Evolutionary conservation across 257 asterid species (phyloP).

Genomic region (Rehmannia glutinosa): DNA sequence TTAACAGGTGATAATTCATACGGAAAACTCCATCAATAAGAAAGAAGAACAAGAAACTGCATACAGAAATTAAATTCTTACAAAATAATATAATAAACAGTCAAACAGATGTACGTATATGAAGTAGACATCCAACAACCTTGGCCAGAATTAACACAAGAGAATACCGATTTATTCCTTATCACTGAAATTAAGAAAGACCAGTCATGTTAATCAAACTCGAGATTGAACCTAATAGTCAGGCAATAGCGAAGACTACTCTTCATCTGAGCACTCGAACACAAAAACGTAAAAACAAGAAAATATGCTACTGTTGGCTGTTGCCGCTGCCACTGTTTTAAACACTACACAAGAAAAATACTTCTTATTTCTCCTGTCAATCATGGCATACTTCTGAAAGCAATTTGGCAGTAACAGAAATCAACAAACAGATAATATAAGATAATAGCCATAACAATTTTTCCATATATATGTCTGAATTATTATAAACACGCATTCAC

Average conservation of each 20-base stretch:
- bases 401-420: background rate
- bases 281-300: too few relatives aligned
- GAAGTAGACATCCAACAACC: too few relatives aligned
- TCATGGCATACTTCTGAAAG: background rate
- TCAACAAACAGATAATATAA: background rate
- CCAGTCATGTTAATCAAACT: slow-evolving; percentile 1
- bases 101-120: too few relatives aligned
- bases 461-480: too few relatives aligned
- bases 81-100: too few relatives aligned
- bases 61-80: background rate
- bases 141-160: background rate
- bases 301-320: too few relatives aligned
- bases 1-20: background rate
- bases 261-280: background rate
- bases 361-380: background rate
- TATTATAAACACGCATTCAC: background rate
- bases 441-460: too few relatives aligned
- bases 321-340: too few relatives aligned
- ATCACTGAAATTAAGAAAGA: background rate
- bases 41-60: background rate
- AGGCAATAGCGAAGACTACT: background rate
- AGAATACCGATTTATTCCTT: too few relatives aligned
- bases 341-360: too few relatives aligned
- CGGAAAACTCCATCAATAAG: background rate
- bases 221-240: slow-evolving; percentile 1